phyloP scores from a whole-genome alignment of 2,329 filamentous ascomycete genomes.

The Xylariaceae sp. region DNA sequence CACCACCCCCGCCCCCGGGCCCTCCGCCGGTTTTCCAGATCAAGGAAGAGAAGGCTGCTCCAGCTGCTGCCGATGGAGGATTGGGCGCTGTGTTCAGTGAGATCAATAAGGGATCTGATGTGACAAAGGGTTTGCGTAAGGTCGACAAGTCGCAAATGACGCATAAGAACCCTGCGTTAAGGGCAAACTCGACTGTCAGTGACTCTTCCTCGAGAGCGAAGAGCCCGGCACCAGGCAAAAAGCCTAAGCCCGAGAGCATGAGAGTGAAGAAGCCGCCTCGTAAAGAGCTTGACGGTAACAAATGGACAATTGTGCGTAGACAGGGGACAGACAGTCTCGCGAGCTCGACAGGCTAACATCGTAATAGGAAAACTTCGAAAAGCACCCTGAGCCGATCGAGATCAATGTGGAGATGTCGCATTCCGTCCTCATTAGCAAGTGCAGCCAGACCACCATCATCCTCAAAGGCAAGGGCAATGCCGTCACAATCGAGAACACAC shows the following conservation, averaged over 20 bases:
- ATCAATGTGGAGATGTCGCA: constrained; percentile 80
- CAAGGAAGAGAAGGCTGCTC: constrained; percentile 43
- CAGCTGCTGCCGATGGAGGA: constrained; percentile 49
- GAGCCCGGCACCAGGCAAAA: constrained; percentile 83
- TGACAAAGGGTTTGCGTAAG: constrained; percentile 85
- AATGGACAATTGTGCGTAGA: constrained; percentile 73
- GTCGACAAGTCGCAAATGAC: constrained; percentile 97
- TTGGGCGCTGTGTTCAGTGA: constrained; percentile 88
- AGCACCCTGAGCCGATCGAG: constrained; percentile 66
- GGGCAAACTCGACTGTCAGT: constrained; percentile 67
- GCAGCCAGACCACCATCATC: constrained; percentile 85
- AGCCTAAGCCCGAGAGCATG: constrained; percentile 83
- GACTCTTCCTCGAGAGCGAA: constrained; percentile 61
- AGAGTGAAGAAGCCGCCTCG: constrained; percentile 75
- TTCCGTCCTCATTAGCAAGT: constrained; percentile 86
- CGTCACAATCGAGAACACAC: constrained; percentile 91
- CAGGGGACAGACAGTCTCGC: neutral
- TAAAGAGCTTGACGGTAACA: constrained; percentile 80
- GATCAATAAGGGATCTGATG: constrained; percentile 81
- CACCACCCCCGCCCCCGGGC: constrained; percentile 67
- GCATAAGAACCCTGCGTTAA: constrained; percentile 90
- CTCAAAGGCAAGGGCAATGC: constrained; percentile 93
- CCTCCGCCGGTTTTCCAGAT: constrained; percentile 64
- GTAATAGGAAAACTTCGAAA: constrained; percentile 82
- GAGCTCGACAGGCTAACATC: constrained; percentile 7